Evolutionary conservation across 108 stramenopile genomes (phyloP).

Genomic region (Cyclotella atomus): DNA sequence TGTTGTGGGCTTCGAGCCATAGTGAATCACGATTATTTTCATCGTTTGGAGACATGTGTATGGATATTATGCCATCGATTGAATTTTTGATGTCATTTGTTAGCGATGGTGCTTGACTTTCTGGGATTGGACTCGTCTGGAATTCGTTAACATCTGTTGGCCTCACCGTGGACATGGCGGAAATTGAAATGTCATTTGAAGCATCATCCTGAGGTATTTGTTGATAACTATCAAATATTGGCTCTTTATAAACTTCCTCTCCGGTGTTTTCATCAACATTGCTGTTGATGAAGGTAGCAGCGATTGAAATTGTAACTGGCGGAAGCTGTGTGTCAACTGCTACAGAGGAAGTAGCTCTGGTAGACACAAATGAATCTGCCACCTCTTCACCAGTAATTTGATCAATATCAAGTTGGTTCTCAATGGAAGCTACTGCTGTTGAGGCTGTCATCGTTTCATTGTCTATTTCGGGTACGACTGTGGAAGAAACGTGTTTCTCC

Average conservation of each 20-base stretch:
- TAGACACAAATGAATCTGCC: too few relatives aligned
- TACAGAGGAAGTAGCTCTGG: not conserved
- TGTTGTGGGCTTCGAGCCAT: conserved; percentile 10
- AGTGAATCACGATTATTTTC: not conserved
- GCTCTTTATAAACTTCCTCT: not conserved
- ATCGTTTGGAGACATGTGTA: not conserved
- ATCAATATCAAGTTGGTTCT: too few relatives aligned
- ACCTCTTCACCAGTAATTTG: too few relatives aligned
- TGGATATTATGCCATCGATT: not conserved
- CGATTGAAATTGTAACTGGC: not conserved
- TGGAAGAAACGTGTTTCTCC: too few relatives aligned
- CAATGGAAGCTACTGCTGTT: too few relatives aligned
- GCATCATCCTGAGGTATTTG: not conserved
- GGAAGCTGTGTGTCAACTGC: not conserved
- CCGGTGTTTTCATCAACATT: conserved; percentile 1
- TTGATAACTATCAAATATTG: not conserved
- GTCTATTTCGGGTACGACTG: too few relatives aligned
- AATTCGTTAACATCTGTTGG: not conserved
- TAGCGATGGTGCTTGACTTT: too few relatives aligned
- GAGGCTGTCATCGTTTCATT: too few relatives aligned
- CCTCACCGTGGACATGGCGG: not conserved
- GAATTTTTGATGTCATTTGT: not conserved
- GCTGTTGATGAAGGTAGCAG: not conserved
- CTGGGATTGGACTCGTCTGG: too few relatives aligned
- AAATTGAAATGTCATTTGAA: not conserved